Base-by-base conservation (phyloP, 2,329 filamentous ascomycete genomes). In the Fusarium acutatum region DNA sequence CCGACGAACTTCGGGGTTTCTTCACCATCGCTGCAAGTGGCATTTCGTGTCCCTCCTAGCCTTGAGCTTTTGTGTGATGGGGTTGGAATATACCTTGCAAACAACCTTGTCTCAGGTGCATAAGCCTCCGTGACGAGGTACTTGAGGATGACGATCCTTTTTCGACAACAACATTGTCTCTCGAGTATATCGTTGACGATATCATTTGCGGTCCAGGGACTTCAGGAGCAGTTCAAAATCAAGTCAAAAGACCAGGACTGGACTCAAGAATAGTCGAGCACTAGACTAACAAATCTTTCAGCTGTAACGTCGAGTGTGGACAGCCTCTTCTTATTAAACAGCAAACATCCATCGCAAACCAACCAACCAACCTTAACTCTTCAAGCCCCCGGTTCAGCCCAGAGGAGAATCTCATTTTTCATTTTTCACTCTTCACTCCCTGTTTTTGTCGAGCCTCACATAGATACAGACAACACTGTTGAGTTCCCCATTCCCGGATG, bases 1-100 rank as follows among this genome's bases (percentile, higher is more conserved):
- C 69, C 62, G 69, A 75, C 66, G 69, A 63, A 65, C 49, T 26
- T 71, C 73, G 69, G 73, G 60, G 60, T 65, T 64, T 64, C 64
- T 57, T 71, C 40, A 67, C 44, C 38, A 73, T 67, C 35, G 71
- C 61, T 70, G 65, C 63, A 68, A 60, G 71, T 59, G 53, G 49
- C 59, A 73, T 53, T 61, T 44, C 50, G 62, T 73, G 66, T 54
- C 28, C 59, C 52, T 64, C 50, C 28, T 52, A 64, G 63, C 24
- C 32, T 37, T 54, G 32, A 28, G 54, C 32, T 17, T 54, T 60
- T 70, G 44, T 70, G 67, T 41, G 24, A 70, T 56, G 58, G 58
- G 50, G 54, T 58, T 71, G 59, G 54, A 53, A 54, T 61, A 71
- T 69, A 60, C 63, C 63, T 72, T 72, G 63, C n/a, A 69, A 46